Conservation (phyloP, 2,329 filamentous ascomycete genomes). For the Fusarium albidum region DNA sequence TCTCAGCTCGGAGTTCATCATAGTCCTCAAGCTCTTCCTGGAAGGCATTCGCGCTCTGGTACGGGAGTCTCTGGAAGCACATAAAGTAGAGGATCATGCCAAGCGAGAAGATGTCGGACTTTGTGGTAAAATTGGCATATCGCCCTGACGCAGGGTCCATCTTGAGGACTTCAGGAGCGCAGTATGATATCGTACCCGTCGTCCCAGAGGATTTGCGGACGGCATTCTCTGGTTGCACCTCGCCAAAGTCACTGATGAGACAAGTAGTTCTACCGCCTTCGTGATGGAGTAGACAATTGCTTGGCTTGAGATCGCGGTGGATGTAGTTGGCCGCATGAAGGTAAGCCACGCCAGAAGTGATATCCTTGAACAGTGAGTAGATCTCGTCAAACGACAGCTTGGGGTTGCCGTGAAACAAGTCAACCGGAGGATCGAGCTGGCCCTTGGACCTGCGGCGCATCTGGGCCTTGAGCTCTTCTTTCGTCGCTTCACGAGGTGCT, state of each 20-base stretch:
- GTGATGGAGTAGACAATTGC: conserved; percentile 89
- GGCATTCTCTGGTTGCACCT: conserved; percentile 86
- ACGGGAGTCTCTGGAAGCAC: conserved; percentile 91
- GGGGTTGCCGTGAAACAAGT: conserved; percentile 53
- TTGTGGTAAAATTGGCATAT: conserved; percentile 93
- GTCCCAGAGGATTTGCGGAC: conserved; percentile 89
- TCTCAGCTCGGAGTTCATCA: conserved; percentile 84
- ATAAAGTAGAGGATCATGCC: conserved; percentile 99
- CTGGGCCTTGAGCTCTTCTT: conserved; percentile 88
- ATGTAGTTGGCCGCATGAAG: conserved; percentile 93
- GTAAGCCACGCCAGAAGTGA: conserved; percentile 90
- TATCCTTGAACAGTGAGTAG: conserved; percentile 95
- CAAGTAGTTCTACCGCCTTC: conserved; percentile 77
- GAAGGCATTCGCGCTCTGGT: conserved; percentile 81
- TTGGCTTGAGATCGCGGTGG: conserved; percentile 94
- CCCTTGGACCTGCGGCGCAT: conserved; percentile 84
- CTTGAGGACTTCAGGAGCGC: conserved; percentile 89
- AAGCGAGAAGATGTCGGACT: conserved; percentile 97
- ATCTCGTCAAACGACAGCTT: conserved; percentile 84
- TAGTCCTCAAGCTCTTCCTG: conserved; percentile 94
- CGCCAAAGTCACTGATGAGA: conserved; percentile 96
- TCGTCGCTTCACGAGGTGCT: conserved; percentile 69
- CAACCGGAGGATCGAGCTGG: conserved; percentile 68
- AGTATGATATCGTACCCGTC: conserved; percentile 97
- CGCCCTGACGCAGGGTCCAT: conserved; percentile 70